Evolutionary conservation across 768 basidiomycete genomes (phyloP).

Genomic region (Pholiota microspora): DNA sequence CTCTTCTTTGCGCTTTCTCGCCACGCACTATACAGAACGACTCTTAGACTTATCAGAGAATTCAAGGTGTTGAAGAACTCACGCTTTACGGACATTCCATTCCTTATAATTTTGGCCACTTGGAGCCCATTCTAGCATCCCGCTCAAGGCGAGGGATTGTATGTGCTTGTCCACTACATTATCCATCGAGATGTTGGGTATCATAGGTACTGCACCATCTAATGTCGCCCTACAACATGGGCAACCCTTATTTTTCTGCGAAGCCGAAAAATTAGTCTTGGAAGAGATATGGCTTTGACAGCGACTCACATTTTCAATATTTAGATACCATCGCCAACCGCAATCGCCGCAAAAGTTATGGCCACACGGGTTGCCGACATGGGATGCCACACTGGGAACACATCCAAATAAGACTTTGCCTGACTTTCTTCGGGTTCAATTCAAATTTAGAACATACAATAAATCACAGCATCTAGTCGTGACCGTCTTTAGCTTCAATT

Average conservation of each 20-base stretch:
- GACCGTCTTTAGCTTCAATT: neutral
- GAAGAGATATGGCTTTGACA: neutral
- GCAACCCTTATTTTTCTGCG: slow-evolving; percentile 38
- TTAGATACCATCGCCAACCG: slow-evolving; percentile 52
- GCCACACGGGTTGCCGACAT: slow-evolving; percentile 69
- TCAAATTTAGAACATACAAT: slow-evolving; percentile 45
- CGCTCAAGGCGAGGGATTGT: slow-evolving; percentile 40
- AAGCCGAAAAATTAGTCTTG: neutral
- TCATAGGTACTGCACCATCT: slow-evolving; percentile 39
- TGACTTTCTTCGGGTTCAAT: neutral
- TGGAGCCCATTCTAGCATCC: slow-evolving; percentile 50
- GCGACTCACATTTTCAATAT: slow-evolving; percentile 42
- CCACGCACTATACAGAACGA: slow-evolving; percentile 31
- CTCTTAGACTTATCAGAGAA: neutral
- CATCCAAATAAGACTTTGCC: slow-evolving; percentile 2
- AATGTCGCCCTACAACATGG: slow-evolving; percentile 58
- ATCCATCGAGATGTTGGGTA: slow-evolving; percentile 66
- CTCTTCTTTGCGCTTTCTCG: slow-evolving; percentile 27
- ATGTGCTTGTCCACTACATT: slow-evolving; percentile 60
- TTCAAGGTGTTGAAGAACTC: slow-evolving; percentile 22
- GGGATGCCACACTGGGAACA: slow-evolving; percentile 53
- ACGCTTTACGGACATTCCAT: slow-evolving; percentile 57
- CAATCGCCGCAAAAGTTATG: slow-evolving; percentile 74
- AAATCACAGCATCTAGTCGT: slow-evolving; percentile 64
- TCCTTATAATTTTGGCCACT: slow-evolving; percentile 47